Base-by-base conservation (phyloP, 2,329 filamentous ascomycete genomes). In the Xylaria sp. region DNA sequence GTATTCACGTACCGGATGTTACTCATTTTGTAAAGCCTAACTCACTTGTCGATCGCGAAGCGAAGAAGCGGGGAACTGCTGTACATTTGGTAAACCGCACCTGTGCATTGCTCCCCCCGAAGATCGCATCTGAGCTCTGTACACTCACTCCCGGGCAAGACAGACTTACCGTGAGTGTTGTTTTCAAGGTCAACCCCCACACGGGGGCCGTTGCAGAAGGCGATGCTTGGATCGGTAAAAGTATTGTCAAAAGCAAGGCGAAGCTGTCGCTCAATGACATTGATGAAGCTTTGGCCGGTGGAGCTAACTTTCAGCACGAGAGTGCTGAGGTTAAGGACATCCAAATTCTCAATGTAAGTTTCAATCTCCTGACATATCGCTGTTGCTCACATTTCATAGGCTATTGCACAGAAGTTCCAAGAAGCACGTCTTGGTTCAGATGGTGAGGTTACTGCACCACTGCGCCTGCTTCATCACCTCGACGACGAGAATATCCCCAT, bases 401-500 rank as follows among this genome's bases (percentile, higher is more conserved):
- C 89, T 73, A 89, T 98, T 72, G 90, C 94, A 5, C 92, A 94
- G 78, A 97, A 96, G 81, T 97, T 98, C 87, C 92, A 94, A 52
- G 93, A 98, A 82, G 86, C 89, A 59, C 92, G 96, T 69, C 92
- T 98, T 68, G 93, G 92, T 66, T 91, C 94, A 62, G 91, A 92
- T 44, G 90, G 90, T 52, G 89, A 92, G 72, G 90, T 92, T 13
- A 92, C 97, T 75, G 92, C 94, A 41, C 91, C 95, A 50, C 88
- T 99, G 62, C 92, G 96, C 66, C 87, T 99, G 56, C 85, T 98
- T 70, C 94, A 97, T 81, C 94, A 97, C 82, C 87, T 98, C 50
- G 96, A 99, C 75, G 96, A 99, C 75, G 96, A 99, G 85, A 98
- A 98, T 80, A 94, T 98, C 63, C 96, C 95, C 2, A 94, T 98